A percentile compares a stretch with the other conserved stretches of the same genome.
These are phyloP conservation scores for Bolboschoenus planiculmis DNA, from an alignment of 176 grass and related monocot genomes.

Conservation along the genomic window DNA sequence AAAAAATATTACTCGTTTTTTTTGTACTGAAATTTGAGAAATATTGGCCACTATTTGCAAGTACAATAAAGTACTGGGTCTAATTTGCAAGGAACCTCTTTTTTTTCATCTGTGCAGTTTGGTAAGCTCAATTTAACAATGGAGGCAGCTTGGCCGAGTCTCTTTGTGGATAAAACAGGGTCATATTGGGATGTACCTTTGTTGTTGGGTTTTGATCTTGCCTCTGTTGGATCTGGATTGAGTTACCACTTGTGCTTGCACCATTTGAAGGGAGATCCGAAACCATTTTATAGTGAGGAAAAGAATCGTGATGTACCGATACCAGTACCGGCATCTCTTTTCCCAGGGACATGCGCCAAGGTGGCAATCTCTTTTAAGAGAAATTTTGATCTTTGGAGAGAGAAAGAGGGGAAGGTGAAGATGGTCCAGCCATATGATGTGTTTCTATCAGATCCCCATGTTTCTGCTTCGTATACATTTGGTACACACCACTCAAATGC, in stretches of 20 bases:
- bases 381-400: conserved; percentile 68
- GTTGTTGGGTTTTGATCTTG: conserved; percentile 70
- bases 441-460: conserved; percentile 82
- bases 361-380: conserved; percentile 69
- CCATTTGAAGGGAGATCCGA: conserved; percentile 70
- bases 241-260: conserved; percentile 83
- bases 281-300: conserved; percentile 50
- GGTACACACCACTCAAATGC: conserved; percentile 27
- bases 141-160: conserved; percentile 67
- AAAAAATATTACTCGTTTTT: not conserved
- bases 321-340: conserved; percentile 44
- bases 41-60: not conserved
- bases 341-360: conserved; percentile 71
- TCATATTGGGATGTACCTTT: conserved; percentile 82
- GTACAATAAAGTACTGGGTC: not conserved
- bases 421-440: conserved; percentile 83
- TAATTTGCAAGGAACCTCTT: conserved; percentile 9
- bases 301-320: conserved; percentile 16
- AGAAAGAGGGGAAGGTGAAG: conserved; percentile 86
- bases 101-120: conserved; percentile 49
- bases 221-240: conserved; percentile 72
- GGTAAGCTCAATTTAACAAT: conserved; percentile 57
- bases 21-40: conserved; percentile 11
- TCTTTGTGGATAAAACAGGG: conserved; percentile 81
- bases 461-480: conserved; percentile 58